phyloP scores from a whole-genome alignment of 1,139 yeast species.

The Nakaseomyces kungkrabaensis region DNA sequence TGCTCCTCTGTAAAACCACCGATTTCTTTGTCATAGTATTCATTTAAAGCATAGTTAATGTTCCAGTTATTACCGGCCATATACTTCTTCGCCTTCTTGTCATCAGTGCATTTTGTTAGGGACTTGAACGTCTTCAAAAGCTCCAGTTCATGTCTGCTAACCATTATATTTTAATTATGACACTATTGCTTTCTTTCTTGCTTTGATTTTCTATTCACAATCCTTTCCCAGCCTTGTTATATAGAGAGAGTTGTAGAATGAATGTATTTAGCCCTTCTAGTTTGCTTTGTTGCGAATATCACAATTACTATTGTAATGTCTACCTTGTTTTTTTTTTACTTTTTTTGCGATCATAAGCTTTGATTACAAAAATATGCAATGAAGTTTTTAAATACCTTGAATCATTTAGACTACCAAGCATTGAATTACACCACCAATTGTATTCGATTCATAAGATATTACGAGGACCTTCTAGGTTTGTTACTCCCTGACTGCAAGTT shows the following conservation, averaged over 20 bases:
- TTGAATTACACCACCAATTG: too few species aligned
- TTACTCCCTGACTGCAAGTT: too few species aligned
- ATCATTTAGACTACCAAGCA: too few species aligned
- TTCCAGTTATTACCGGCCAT: conserved; percentile 22
- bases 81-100: conserved; percentile 17
- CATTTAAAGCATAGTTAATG: conserved; percentile 27
- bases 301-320: too few species aligned
- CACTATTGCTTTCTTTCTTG: neutral
- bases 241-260: too few species aligned
- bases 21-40: conserved; percentile 23
- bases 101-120: conserved; percentile 17
- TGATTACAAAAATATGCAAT: too few species aligned
- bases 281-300: too few species aligned
- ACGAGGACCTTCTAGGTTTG: too few species aligned
- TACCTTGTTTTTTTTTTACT: neutral
- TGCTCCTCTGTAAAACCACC: conserved; percentile 14
- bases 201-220: neutral
- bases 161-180: neutral
- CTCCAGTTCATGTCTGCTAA: conserved; percentile 4
- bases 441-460: too few species aligned
- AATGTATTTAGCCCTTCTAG: too few species aligned
- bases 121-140: conserved; percentile 13
- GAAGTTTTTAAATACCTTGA: too few species aligned
- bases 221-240: neutral
- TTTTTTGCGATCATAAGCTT: neutral